These are phyloP conservation scores for Gliomastix tumulicola DNA, from an alignment of 2,329 filamentous ascomycete species.

Conservation along the genomic window DNA sequence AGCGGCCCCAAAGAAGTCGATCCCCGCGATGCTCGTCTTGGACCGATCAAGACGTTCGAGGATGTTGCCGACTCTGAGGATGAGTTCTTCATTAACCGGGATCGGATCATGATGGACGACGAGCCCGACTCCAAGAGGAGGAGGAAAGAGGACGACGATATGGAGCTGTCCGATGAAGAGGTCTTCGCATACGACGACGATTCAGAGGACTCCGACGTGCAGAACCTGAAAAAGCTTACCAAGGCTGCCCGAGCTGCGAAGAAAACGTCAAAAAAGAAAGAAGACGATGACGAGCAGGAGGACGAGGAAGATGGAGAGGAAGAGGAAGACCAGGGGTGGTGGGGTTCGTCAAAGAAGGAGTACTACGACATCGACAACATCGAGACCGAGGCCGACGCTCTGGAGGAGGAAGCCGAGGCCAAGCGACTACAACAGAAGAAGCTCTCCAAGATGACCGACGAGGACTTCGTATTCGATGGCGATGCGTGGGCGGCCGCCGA, in stretches of 20 bases:
- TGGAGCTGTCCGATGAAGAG: constrained; percentile 58
- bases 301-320: constrained; percentile 44
- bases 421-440: constrained; percentile 86
- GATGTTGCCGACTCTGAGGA: constrained; percentile 93
- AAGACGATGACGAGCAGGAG: constrained; percentile 42
- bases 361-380: constrained; percentile 84
- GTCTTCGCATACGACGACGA: constrained; percentile 42
- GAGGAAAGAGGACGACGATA: constrained; percentile 63
- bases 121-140: constrained; percentile 71
- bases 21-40: constrained; percentile 53
- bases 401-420: constrained; percentile 90
- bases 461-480: constrained; percentile 91
- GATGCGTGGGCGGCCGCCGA: constrained; percentile 68
- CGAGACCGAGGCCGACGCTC: constrained; percentile 59
- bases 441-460: constrained; percentile 78
- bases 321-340: constrained; percentile 60
- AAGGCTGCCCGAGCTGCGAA: constrained; percentile 10
- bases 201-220: constrained; percentile 23
- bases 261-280: constrained; percentile 26
- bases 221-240: constrained; percentile 26
- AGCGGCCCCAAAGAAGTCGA: constrained; percentile 49
- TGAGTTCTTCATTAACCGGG: constrained; percentile 81
- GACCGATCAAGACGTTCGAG: constrained; percentile 57
- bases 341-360: constrained; percentile 82
- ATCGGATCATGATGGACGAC: constrained; percentile 82